Base-by-base conservation (phyloP, 106 monocot species). In the Chionographis japonica region DNA sequence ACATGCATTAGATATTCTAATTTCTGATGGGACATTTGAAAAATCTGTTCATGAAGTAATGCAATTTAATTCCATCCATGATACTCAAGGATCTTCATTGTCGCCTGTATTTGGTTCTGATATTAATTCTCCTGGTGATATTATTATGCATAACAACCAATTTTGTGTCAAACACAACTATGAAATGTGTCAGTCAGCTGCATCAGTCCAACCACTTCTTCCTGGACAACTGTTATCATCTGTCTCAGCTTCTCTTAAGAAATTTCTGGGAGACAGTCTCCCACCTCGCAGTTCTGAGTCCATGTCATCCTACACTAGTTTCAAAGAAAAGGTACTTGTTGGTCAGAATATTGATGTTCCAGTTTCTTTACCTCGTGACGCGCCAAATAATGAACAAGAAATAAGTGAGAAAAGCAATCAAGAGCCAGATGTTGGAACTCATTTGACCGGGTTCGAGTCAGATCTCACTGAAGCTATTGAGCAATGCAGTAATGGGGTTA, bases 141-240 rank as follows among this genome's bases (percentile, higher is more conserved):
- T 58, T 71, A 14, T 72, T 56, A 19, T n/a, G 12, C 49, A 49
- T 2, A 56, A 36, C 13, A 68, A 63, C 51, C 35, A 67, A 2
- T 18, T 51, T 20, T 18, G 4, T 40, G 56, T 58, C 38, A 41
- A 61, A 41, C 40, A 14, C 13, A 3, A 17, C 40, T 36, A 27
- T 73, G 73, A 36, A 36, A 11, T 12, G 16, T n/a, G 16, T 39
- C 67, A 62, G 17, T 38, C 54, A 11, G 65, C 66, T 66, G 66
- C 57, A 52, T 8, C 38, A 37, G 14, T 17, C 63, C 39, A 56
- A 40, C 60, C 49, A 18, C 63, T 50, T 72, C 63, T 70, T 67
- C 68, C 80, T 59, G 69, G 68, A 16, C 74, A 63, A 9, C 27
- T 78, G 19, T 52, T 83, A 60, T 78, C 88, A 60, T 76, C 77